Percentiles rank a stretch among this genome's conserved stretches.
These are phyloP conservation scores for Parastagonospora nodorum DNA, from an alignment of 2,329 filamentous ascomycete genomes.

Conservation along the genomic window DNA sequence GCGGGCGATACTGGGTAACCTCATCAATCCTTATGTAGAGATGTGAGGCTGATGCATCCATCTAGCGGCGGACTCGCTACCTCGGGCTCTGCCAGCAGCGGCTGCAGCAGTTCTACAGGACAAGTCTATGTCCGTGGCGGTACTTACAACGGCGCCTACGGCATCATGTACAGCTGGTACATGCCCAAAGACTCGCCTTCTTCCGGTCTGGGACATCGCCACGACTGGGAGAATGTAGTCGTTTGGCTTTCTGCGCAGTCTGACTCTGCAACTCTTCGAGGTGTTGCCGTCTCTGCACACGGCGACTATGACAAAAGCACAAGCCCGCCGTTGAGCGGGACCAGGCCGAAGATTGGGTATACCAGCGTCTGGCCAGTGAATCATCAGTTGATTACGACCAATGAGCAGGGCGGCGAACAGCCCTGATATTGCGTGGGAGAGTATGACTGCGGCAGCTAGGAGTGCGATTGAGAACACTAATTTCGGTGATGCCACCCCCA, in stretches of 20 bases:
- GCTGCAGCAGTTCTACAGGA: slow-evolving; percentile 53
- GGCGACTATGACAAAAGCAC: slow-evolving; percentile 52
- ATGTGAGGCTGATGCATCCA: slow-evolving; percentile 1
- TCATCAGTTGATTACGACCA: slow-evolving; percentile 53
- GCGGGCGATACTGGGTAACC: slow-evolving; percentile 61
- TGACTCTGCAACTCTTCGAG: slow-evolving; percentile 50
- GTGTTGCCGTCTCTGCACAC: slow-evolving; percentile 59
- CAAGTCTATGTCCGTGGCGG: slow-evolving; percentile 57
- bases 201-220: slow-evolving; percentile 55
- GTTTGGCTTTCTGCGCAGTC: slow-evolving; percentile 55
- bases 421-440: slow-evolving; percentile 56
- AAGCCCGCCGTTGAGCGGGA: slow-evolving; percentile 45
- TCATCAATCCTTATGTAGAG: background rate
- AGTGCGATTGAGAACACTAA: slow-evolving; percentile 52
- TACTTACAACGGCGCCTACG: slow-evolving; percentile 51
- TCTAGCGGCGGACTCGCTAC: slow-evolving; percentile 51
- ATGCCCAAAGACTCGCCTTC: slow-evolving; percentile 56
- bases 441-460: slow-evolving; percentile 51
- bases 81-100: slow-evolving; percentile 46
- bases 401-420: slow-evolving; percentile 50
- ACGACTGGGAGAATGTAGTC: slow-evolving; percentile 63
- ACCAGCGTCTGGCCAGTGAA: slow-evolving; percentile 55
- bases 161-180: slow-evolving; percentile 61
- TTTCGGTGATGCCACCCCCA: slow-evolving; percentile 54
- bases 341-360: slow-evolving; percentile 55